Conservation (phyloP, 1,284 basidiomycete genomes). For the Coriolopsis trogii region DNA sequence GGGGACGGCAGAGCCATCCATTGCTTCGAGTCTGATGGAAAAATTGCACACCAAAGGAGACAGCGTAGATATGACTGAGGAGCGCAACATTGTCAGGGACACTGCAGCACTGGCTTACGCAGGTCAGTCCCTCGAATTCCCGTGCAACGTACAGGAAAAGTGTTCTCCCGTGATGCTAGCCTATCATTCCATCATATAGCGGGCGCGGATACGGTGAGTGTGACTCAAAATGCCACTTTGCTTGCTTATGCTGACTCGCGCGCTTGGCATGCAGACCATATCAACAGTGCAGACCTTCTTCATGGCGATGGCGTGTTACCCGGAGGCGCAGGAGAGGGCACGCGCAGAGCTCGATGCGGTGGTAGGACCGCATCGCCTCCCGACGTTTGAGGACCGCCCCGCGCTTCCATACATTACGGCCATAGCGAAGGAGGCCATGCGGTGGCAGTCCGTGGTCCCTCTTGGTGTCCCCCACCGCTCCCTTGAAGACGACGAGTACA, state of each 20-base stretch:
- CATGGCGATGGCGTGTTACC: slow-evolving; percentile 38
- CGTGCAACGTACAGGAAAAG: too few species aligned
- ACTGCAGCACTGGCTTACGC: slow-evolving; percentile 15
- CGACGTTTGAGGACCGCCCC: slow-evolving; percentile 37
- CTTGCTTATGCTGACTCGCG: background rate
- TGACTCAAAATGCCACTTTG: background rate
- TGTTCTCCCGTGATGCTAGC: background rate
- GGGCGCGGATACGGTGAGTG: slow-evolving; percentile 21
- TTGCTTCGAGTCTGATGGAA: slow-evolving; percentile 13
- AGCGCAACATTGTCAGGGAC: slow-evolving; percentile 9
- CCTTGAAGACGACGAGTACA: slow-evolving; percentile 34
- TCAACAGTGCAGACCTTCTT: slow-evolving; percentile 33
- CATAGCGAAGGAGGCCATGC: slow-evolving; percentile 14
- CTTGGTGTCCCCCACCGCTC: slow-evolving; percentile 33
- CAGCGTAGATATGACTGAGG: slow-evolving; percentile 10
- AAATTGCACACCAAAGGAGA: slow-evolving; percentile 2
- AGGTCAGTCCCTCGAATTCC: slow-evolving; percentile 12
- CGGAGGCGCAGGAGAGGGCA: slow-evolving; percentile 40
- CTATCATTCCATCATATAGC: background rate
- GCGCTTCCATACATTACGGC: slow-evolving; percentile 17
- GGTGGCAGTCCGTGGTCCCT: slow-evolving; percentile 21
- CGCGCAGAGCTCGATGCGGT: slow-evolving; percentile 31
- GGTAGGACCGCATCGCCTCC: slow-evolving; percentile 36
- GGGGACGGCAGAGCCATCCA: slow-evolving; percentile 12
- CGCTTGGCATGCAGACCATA: slow-evolving; percentile 4